Base-by-base conservation (phyloP, 495 filamentous ascomycete species). In the Penicillium manginii region DNA sequence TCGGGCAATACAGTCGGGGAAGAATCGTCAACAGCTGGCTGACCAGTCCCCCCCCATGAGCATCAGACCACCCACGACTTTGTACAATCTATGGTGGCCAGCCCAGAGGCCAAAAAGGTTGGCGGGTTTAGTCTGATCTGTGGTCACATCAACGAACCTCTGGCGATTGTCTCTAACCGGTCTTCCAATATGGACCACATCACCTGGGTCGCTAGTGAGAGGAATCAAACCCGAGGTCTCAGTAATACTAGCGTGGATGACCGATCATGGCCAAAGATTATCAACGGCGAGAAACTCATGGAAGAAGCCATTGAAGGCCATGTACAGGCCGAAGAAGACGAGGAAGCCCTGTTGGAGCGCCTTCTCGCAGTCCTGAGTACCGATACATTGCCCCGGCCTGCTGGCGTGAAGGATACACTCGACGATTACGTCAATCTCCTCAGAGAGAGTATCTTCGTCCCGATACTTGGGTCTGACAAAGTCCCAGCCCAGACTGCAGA, bases 121-220 rank as follows among this genome's bases (percentile, higher is more conserved):
- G 96, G 96, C 8, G 96, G 94, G 0, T 97, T 98, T 76, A 96
- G 88, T 48, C 80, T 98, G n/a, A 73, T 96, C 14, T 97, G 91
- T 72, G 94, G 94, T 6, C 84, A 87, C 57, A 72, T 96, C 55
- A 83, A 87, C 29, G 84, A 91, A 67, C 87, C 88, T 5, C 69
- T 98, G 48, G 91, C 91, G 18, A 87, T 98, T 58, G 84, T 98
- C 43, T 94, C 90, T 45, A 98, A 98, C 68, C 87, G 94, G n/a
- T 87, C 88, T 3, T 75, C 83, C 51, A 57, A 68, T 32, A 68
- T 78, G 62, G 84, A 87, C 26, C 67, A 75, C 8, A 68, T 78
- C 54, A 80, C 85, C 15, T 91, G 91, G 88, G 85, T 97, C 32
- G 85, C 81, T 11, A 79, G 79, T 3, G 68, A 78, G 17, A 79